phyloP scores from a whole-genome alignment of 768 basidiomycete genomes.

The Tricholoma saponaceum region DNA sequence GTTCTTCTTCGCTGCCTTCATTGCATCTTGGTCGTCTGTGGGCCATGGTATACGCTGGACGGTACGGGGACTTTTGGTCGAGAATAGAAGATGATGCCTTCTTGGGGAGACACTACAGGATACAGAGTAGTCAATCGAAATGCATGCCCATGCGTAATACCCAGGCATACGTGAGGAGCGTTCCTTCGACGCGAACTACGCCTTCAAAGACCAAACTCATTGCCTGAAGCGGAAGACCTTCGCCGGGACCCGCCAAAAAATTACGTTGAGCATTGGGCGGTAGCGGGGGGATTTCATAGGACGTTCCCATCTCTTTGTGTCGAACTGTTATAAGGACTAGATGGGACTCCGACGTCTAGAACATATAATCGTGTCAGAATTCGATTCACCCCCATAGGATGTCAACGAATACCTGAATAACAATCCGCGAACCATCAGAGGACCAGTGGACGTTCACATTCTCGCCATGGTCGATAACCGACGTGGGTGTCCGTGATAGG shows the following conservation, averaged over 20 bases:
- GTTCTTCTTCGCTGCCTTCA: constrained; percentile 26
- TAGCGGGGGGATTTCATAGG: constrained; percentile 51
- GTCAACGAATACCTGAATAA: constrained; percentile 60
- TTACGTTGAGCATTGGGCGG: constrained; percentile 55
- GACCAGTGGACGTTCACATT: constrained; percentile 78
- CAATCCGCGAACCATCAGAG: constrained; percentile 72
- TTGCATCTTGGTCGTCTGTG: constrained; percentile 35
- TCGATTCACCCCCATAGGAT: background rate
- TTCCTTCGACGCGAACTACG: constrained; percentile 74
- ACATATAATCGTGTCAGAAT: background rate
- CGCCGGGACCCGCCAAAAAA: constrained; percentile 79
- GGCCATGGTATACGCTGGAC: constrained; percentile 89
- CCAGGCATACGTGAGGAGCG: constrained; percentile 55
- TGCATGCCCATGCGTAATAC: background rate
- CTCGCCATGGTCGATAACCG: constrained; percentile 80
- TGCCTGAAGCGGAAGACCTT: constrained; percentile 66
- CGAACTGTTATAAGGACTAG: constrained; percentile 72
- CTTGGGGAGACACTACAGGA: constrained; percentile 69
- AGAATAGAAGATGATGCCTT: constrained; percentile 64
- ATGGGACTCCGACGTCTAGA: constrained; percentile 78
- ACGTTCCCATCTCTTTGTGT: constrained; percentile 48
- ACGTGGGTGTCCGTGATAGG: constrained; percentile 71
- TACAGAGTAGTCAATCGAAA: background rate
- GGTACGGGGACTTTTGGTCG: constrained; percentile 69
- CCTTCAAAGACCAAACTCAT: constrained; percentile 73